Conservation (phyloP, 495 filamentous ascomycete species). For the Paragyromitra xinjiangensis region DNA sequence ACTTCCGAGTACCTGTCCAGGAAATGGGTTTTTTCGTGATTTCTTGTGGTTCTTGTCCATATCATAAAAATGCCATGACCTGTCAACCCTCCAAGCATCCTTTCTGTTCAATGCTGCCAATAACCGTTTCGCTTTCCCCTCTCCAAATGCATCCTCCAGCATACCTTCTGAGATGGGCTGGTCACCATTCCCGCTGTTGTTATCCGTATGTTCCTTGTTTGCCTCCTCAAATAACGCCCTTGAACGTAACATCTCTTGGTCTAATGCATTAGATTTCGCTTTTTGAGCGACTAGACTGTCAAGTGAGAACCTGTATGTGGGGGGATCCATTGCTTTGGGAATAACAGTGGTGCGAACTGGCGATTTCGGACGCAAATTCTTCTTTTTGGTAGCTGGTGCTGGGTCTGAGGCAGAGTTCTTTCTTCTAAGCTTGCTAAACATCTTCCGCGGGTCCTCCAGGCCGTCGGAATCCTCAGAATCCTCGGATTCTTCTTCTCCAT, state of each 20-base stretch:
- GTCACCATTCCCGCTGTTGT: conserved; percentile 64
- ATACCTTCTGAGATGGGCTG: conserved; percentile 58
- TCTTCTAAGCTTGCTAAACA: conserved; percentile 53
- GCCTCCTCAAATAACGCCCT: conserved; percentile 49
- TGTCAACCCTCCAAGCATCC: conserved; percentile 70
- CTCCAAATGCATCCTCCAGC: conserved; percentile 65
- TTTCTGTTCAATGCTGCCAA: conserved; percentile 77
- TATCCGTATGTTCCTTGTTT: conserved; percentile 65
- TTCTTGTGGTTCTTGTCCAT: conserved; percentile 35
- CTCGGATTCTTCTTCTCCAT: conserved; percentile 72
- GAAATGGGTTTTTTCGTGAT: conserved; percentile 53
- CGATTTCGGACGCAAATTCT: not conserved
- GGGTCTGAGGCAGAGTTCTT: conserved; percentile 38
- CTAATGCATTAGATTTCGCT: conserved; percentile 30
- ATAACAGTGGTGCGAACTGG: conserved; percentile 33
- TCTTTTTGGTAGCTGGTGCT: conserved; percentile 31
- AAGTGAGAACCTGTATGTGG: conserved; percentile 73
- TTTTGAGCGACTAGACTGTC: conserved; percentile 66
- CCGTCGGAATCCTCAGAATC: conserved; percentile 66
- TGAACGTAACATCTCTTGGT: conserved; percentile 29
- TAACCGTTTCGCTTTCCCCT: conserved; percentile 65
- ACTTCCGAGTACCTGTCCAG: conserved; percentile 34
- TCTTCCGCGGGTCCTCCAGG: conserved; percentile 61
- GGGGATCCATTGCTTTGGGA: conserved; percentile 42
- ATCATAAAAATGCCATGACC: conserved; percentile 75